Conservation (phyloP, 176 grass and related monocot genomes). For the Juncus effusus region DNA sequence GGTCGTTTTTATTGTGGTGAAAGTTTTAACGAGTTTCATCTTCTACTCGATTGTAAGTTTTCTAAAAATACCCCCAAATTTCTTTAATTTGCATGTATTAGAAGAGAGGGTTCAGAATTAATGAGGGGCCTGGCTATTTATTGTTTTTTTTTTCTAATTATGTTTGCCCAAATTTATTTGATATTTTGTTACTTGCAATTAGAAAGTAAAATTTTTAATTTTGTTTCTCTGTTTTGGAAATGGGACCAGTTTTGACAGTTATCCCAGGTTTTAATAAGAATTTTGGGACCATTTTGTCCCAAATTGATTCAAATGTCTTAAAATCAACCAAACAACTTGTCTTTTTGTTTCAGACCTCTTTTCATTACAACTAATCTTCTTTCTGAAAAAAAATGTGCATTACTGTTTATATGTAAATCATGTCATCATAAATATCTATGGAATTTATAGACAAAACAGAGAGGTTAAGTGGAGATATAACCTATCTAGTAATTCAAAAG, state of each 20-base stretch:
- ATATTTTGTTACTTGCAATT: too few relatives aligned
- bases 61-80: neutral
- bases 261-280: constrained; percentile 15
- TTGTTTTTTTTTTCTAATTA: neutral
- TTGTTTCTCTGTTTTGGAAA: constrained; percentile 2
- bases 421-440: constrained; percentile 2
- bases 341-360: neutral
- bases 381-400: neutral
- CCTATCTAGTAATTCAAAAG: too few relatives aligned
- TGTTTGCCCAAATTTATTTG: neutral
- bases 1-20: constrained; percentile 48
- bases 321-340: neutral
- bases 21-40: constrained; percentile 53
- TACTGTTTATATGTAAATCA: neutral
- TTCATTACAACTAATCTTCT: neutral
- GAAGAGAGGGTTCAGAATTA: too few relatives aligned
- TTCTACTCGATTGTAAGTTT: constrained; percentile 67
- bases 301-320: constrained; percentile 4
- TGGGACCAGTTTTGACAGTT: constrained; percentile 7
- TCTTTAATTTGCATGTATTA: too few relatives aligned
- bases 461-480: too few relatives aligned
- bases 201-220: too few relatives aligned
- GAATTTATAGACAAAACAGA: neutral
- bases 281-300: neutral
- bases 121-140: too few relatives aligned